Conservation (phyloP, 2,329 filamentous ascomycete genomes). For the Colletotrichum paranaense region DNA sequence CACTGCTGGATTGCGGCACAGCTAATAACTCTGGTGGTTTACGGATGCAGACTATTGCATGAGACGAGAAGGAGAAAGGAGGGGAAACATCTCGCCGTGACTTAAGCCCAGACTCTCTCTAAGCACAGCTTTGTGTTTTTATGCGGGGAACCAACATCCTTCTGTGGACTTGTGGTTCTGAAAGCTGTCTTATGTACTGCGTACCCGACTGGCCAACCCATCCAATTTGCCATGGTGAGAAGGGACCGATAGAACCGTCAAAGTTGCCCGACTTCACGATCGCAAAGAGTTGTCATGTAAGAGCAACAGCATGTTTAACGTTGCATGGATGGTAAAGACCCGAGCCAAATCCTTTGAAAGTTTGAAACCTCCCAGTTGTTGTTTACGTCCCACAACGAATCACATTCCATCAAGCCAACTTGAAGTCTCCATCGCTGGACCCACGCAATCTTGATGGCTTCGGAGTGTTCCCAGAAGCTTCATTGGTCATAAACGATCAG, state of each 20-base stretch:
- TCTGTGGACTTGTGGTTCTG: background rate
- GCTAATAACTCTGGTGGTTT: too few relatives aligned
- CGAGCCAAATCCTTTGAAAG: background rate
- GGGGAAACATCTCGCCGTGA: background rate
- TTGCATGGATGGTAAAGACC: background rate
- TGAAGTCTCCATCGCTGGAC: background rate
- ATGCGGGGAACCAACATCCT: background rate
- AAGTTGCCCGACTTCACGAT: background rate
- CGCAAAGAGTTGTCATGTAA: background rate
- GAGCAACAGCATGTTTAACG: background rate
- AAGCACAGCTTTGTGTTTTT: background rate
- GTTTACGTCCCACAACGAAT: background rate
- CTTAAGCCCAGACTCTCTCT: background rate
- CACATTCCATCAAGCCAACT: background rate
- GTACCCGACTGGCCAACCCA: background rate
- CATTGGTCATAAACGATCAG: background rate
- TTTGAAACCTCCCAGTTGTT: background rate
- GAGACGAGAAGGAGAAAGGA: too few relatives aligned
- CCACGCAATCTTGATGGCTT: constrained; percentile 6
- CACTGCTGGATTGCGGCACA: background rate
- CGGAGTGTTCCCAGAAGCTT: background rate
- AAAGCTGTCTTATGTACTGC: background rate
- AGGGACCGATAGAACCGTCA: background rate
- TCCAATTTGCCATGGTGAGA: background rate
- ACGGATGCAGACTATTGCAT: background rate